Percentiles rank a stretch among this genome's conserved stretches.
Conservation (phyloP, 2,329 filamentous ascomycete species). For the Monosporascus sp. region DNA sequence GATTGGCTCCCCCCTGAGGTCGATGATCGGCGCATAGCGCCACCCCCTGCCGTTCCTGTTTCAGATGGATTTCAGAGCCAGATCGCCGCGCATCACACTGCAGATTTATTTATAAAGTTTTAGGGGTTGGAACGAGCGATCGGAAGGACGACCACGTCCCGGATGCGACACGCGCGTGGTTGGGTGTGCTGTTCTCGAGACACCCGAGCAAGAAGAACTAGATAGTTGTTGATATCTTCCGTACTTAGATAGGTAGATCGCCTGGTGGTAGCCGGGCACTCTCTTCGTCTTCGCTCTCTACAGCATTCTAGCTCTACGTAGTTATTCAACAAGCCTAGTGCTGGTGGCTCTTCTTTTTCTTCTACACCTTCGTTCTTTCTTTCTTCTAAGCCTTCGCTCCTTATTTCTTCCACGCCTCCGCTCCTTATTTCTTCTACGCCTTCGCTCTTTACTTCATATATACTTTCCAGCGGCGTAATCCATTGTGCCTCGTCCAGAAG, state of each 20-base stretch:
- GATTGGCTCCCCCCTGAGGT: not conserved
- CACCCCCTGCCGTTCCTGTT: conserved; percentile 18
- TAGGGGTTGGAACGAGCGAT: conserved; percentile 6
- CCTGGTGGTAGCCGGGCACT: no score
- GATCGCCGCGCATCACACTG: conserved; percentile 17
- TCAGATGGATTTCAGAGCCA: conserved; percentile 29
- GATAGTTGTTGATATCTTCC: no score
- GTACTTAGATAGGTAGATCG: no score
- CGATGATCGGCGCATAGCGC: not conserved
- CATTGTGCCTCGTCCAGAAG: no score
- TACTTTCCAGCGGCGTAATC: no score
- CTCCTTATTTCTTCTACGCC: not conserved
- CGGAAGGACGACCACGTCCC: not conserved
- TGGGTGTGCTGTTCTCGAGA: no score
- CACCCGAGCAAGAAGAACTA: no score
- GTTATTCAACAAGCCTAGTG: not conserved
- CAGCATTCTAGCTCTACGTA: not conserved
- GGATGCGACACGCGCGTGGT: not conserved
- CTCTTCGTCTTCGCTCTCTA: not conserved
- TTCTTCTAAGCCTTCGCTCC: not conserved
- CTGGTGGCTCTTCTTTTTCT: not conserved
- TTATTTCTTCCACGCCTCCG: not conserved
- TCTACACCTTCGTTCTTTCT: not conserved
- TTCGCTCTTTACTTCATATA: not conserved
- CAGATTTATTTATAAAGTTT: conserved; percentile 2